Evolutionary conservation across 2,329 filamentous ascomycete species (phyloP).

Genomic region (Talaromyces sp.): DNA sequence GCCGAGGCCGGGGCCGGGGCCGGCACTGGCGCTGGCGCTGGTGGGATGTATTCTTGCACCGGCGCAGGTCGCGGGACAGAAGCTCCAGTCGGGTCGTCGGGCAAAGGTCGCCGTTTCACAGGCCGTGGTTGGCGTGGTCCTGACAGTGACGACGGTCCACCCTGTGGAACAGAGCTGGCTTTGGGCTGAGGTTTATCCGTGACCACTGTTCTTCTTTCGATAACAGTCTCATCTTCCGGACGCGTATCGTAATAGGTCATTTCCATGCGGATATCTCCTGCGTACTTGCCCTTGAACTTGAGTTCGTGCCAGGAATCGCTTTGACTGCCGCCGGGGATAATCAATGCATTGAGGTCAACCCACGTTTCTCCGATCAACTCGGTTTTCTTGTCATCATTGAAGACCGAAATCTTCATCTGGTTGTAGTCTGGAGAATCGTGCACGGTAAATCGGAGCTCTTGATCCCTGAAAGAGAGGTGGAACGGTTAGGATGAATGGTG

Average conservation of each 20-base stretch:
- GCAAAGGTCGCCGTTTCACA: conserved; percentile 79
- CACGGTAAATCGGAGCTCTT: conserved; percentile 91
- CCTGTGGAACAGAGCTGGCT: conserved; percentile 14
- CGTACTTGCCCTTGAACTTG: conserved; percentile 88
- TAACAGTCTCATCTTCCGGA: conserved; percentile 68
- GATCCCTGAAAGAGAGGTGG: conserved; percentile 64
- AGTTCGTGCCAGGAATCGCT: conserved; percentile 88
- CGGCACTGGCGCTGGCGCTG: conserved; percentile 30
- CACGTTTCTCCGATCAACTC: conserved; percentile 94
- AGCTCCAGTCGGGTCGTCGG: conserved; percentile 64
- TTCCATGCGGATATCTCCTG: conserved; percentile 89
- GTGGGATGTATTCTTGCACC: conserved; percentile 29
- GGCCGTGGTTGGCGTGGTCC: conserved; percentile 54
- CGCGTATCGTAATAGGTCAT: conserved; percentile 93
- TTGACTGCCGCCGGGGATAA: conserved; percentile 84
- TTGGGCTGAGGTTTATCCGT: conserved; percentile 33
- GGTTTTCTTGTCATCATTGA: conserved; percentile 97
- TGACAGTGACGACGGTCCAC: conserved; percentile 27
- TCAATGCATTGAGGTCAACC: conserved; percentile 75
- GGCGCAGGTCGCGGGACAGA: conserved; percentile 44
- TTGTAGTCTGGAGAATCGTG: conserved; percentile 97
- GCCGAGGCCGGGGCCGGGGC: too few species aligned
- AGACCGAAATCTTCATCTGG: conserved; percentile 89
- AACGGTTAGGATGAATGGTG: background rate
- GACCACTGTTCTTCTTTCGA: conserved; percentile 50